Evolutionary conservation across 2,329 filamentous ascomycete species (phyloP), one percentile per base, ranked within the genome.

Genomic region (Didymella keratinophila): DNA sequence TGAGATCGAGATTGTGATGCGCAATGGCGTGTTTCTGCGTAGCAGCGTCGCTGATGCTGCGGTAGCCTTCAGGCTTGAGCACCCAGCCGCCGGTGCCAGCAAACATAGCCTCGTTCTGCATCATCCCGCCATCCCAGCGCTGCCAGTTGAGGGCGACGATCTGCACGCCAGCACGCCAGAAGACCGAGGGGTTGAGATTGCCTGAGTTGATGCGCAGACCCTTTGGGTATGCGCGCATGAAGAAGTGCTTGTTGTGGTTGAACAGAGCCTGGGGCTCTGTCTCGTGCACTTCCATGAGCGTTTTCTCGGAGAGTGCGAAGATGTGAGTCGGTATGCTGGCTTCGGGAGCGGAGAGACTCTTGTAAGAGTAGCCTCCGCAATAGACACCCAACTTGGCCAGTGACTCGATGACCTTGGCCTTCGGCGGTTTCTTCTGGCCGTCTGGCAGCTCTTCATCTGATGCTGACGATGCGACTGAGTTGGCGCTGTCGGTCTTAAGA

Each of bases 111-210:
- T 95, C 89, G 72, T 97, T 97, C 14, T 97, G 84, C 94, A 97
- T 97, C 89, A 96, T 96, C 30, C 92, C 93, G 67, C 92, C 89
- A 70, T 97, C 93, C 76, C 90, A 88, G 61, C 88, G 89, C 77
- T 98, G 93, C 92, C 93, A 98, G 78, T 97, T 97, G 60, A 98
- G 81, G 0, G 93, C 93, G 1, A 96, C 92, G 67, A 97, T 89
- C 76, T 97, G 93, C 3, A 96, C 89, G 14, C 93, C 93, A 64
- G 91, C 89, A 30, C 92, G 85, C 93, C 93, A 97, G 77, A 93
- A 95, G 3, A 89, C 83, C 0, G 87, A 86, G 4, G 94, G 93
- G 66, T 97, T 92, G 12, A 96, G 82, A 72, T 97, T 98, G 1
- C 91, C 95, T 0, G 92, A 96, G 60, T 86, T 84, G 51, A 97